Evolutionary conservation across 805 yeast species (phyloP).

Genomic region (Ogataea haglerorum): DNA sequence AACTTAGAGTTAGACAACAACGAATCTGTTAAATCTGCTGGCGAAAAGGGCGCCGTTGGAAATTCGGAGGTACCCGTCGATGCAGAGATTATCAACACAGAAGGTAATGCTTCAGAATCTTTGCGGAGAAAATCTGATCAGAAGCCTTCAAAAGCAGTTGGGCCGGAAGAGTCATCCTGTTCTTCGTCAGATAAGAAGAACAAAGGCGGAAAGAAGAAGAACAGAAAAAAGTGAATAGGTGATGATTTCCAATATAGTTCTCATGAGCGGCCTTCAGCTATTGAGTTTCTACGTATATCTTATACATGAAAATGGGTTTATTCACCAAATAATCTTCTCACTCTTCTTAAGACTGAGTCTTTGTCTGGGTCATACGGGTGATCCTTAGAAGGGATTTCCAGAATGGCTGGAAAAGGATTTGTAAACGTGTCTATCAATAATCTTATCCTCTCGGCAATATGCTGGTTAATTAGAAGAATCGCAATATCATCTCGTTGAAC

Average conservation of each 20-base stretch:
- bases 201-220: conserved; percentile 10
- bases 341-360: conserved; percentile 92
- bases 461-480: conserved; percentile 88
- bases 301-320: conserved; percentile 22
- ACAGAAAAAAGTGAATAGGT: conserved; percentile 26
- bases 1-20: no score
- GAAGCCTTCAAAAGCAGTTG: not conserved
- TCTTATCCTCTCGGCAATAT: conserved; percentile 87
- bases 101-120: no score
- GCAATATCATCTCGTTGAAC: conserved; percentile 89
- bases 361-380: conserved; percentile 99
- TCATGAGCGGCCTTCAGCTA: no score
- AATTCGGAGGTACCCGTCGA: no score
- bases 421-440: conserved; percentile 77
- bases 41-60: no score
- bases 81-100: no score
- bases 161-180: not conserved
- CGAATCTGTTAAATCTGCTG: no score
- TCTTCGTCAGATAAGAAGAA: not conserved
- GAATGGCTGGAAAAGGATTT: conserved; percentile 90
- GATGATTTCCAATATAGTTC: no score
- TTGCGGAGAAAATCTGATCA: no score
- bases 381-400: conserved; percentile 97
- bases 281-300: no score
- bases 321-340: conserved; percentile 93